Evolutionary conservation across 768 basidiomycete species (phyloP).

Genomic region (Lentinula edodes): DNA sequence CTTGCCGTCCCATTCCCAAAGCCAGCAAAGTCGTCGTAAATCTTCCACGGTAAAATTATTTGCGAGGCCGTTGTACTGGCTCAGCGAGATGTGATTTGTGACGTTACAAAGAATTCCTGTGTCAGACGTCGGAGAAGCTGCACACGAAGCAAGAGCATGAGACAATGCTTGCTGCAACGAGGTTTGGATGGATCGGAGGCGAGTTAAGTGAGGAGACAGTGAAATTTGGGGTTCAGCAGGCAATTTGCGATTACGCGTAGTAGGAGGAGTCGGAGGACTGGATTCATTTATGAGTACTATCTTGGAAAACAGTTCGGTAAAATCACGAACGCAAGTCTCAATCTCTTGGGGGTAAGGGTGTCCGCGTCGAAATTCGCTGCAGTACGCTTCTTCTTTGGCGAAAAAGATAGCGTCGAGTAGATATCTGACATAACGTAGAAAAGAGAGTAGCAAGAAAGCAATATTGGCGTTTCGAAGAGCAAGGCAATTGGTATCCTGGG

Average conservation of each 20-base stretch:
- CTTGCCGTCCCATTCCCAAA: conserved; percentile 80
- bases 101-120: conserved; percentile 75
- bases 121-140: conserved; percentile 69
- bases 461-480: not conserved
- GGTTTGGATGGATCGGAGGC: conserved; percentile 59
- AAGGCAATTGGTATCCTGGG: not conserved
- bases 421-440: conserved; percentile 45
- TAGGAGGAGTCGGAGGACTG: conserved; percentile 58
- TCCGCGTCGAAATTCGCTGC: conserved; percentile 51
- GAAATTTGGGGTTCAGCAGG: conserved; percentile 15
- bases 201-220: conserved; percentile 54
- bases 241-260: conserved; percentile 34
- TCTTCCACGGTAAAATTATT: conserved; percentile 65
- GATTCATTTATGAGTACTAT: not conserved
- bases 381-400: conserved; percentile 66
- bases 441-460: conserved; percentile 14
- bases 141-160: conserved; percentile 79
- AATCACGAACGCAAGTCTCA: conserved; percentile 46
- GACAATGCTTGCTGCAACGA: conserved; percentile 79
- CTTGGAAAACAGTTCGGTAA: too few relatives aligned
- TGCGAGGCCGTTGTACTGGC: conserved; percentile 61
- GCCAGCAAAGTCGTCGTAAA: conserved; percentile 73
- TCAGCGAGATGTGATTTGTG: conserved; percentile 68
- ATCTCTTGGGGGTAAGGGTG: conserved; percentile 63
- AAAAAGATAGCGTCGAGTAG: conserved; percentile 57